Evolutionary conservation across 352 stramenopile genomes (phyloP).

Genomic region (Phytophthora ohioensis): DNA sequence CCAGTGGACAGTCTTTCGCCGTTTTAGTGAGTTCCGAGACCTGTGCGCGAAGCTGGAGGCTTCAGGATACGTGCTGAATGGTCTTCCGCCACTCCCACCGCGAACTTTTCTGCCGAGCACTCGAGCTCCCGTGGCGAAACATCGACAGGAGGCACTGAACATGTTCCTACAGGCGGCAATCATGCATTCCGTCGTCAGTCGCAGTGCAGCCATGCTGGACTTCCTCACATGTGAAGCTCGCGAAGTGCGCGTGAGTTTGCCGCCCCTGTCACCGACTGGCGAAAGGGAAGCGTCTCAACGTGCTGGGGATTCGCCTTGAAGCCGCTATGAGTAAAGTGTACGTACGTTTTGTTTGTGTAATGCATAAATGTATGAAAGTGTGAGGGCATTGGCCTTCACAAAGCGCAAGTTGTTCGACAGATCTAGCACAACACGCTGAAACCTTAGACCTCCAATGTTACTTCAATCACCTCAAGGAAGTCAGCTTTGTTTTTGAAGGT

Average conservation of each 20-base stretch:
- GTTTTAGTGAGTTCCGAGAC: conserved; percentile 85
- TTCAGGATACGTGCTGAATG: conserved; percentile 55
- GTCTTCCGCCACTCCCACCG: conserved; percentile 68
- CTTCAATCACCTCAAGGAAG: too few relatives aligned
- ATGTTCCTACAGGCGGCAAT: conserved; percentile 82
- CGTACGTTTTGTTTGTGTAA: conserved; percentile 17
- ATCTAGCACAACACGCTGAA: too few relatives aligned
- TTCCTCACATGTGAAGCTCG: conserved; percentile 80
- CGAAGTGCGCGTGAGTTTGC: conserved; percentile 84
- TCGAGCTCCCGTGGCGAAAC: conserved; percentile 67
- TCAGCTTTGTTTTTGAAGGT: background rate
- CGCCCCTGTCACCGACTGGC: conserved; percentile 74
- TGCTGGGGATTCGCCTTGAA: conserved; percentile 54
- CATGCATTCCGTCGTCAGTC: conserved; percentile 84
- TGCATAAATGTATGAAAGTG: background rate
- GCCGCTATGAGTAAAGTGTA: background rate
- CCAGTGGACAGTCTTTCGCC: conserved; percentile 88
- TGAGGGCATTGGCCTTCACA: background rate
- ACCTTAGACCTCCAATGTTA: too few relatives aligned
- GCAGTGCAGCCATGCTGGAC: conserved; percentile 74
- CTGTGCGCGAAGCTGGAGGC: conserved; percentile 59
- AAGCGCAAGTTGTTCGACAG: too few relatives aligned
- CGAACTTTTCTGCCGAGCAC: conserved; percentile 85
- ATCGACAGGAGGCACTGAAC: conserved; percentile 81
- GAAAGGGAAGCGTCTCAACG: conserved; percentile 50